phyloP scores from a whole-genome alignment of 73 alveolate genomes.

The Breviolum minutum region DNA sequence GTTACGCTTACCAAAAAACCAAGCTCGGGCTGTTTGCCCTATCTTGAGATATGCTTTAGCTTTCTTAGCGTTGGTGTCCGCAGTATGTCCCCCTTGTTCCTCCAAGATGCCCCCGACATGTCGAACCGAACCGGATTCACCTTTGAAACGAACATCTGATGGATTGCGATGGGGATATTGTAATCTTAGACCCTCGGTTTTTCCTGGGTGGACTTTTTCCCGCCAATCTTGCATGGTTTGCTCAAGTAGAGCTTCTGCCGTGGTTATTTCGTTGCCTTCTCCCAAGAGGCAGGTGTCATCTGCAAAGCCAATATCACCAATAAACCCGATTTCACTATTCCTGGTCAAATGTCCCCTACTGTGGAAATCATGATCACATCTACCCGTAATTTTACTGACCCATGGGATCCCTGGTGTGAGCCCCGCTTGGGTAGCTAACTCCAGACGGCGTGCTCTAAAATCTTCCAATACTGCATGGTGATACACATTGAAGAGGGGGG shows the following conservation, averaged over 20 bases:
- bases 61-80: not conserved
- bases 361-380: not conserved
- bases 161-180: not conserved
- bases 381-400: not conserved
- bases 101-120: constrained; percentile 17
- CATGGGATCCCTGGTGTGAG: not conserved
- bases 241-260: constrained; percentile 15
- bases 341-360: not conserved
- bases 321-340: not conserved
- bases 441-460: not conserved
- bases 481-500: not conserved
- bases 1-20: not conserved
- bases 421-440: not conserved
- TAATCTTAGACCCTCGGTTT: not conserved
- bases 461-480: constrained; percentile 42
- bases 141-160: not conserved
- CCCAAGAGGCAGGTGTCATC: constrained; percentile 35
- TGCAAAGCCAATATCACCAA: constrained; percentile 50
- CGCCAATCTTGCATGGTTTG: constrained; percentile 9
- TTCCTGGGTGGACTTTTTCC: not conserved
- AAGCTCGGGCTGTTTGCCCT: not conserved
- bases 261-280: not conserved
- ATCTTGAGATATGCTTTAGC: not conserved
- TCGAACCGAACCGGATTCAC: not conserved
- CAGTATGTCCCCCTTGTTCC: not conserved